Percentiles rank a stretch among this genome's conserved stretches.
phyloP scores from a whole-genome alignment of 2,329 filamentous ascomycete genomes.

The Didymella sp. region DNA sequence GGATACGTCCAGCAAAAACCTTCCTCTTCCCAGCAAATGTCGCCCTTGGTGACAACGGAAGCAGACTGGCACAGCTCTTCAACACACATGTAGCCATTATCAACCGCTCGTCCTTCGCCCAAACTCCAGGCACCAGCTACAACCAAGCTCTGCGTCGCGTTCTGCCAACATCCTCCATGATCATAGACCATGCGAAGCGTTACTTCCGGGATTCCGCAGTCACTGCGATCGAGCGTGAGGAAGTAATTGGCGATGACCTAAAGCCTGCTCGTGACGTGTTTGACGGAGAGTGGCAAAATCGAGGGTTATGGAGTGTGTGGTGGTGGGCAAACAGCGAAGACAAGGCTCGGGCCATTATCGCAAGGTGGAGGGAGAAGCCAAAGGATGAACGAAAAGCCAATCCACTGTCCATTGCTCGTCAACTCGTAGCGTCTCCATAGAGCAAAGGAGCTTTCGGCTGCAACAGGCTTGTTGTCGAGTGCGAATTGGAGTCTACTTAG shows the following conservation, averaged over 20 bases:
- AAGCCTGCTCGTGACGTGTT: constrained; percentile 10
- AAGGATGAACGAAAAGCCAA: background rate
- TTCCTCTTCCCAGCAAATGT: background rate
- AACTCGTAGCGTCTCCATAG: background rate
- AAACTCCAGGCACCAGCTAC: background rate
- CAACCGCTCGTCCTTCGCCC: background rate
- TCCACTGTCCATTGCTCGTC: too few relatives aligned
- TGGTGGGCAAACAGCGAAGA: constrained; percentile 39
- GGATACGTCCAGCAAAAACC: background rate
- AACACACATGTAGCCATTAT: background rate
- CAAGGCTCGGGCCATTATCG: constrained; percentile 32
- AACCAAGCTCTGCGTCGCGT: background rate
- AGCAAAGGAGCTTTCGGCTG: background rate
- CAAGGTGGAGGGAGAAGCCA: constrained; percentile 26
- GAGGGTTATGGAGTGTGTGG: constrained; percentile 30
- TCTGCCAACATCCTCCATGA: background rate
- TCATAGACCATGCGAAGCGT: background rate
- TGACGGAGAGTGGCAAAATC: constrained; percentile 19
- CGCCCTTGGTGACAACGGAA: background rate
- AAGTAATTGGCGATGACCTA: background rate
- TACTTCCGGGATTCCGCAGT: background rate
- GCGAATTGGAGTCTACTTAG: background rate
- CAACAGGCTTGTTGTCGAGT: background rate
- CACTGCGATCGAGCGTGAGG: background rate
- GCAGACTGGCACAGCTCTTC: background rate